Conservation (phyloP, 1,139 yeast genomes). For the Casaregolazyma suthepensis region DNA sequence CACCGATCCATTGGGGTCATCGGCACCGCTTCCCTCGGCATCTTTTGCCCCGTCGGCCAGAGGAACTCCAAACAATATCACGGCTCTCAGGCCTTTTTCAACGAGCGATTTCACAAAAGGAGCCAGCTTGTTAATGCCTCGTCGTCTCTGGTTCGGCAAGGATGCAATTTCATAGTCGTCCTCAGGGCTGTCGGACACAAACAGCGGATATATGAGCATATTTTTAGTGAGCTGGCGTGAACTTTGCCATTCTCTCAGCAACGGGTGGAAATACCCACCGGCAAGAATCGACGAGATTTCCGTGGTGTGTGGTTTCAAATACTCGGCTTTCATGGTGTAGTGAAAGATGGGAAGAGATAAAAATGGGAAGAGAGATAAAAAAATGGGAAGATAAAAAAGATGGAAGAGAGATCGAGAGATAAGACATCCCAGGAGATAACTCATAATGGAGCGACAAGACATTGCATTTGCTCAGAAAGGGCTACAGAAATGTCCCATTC, state of each 20-base stretch:
- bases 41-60: constrained; percentile 71
- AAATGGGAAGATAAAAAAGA: not conserved
- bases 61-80: constrained; percentile 89
- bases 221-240: constrained; percentile 74
- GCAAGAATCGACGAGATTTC: constrained; percentile 73
- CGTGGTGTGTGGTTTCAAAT: constrained; percentile 39
- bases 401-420: not conserved
- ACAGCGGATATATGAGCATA: constrained; percentile 91
- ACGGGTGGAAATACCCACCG: constrained; percentile 91
- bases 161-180: constrained; percentile 71
- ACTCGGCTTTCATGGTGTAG: constrained; percentile 12
- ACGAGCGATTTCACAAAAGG: constrained; percentile 68
- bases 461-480: no score
- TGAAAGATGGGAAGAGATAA: not conserved
- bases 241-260: constrained; percentile 85
- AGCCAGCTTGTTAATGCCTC: constrained; percentile 73
- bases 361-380: not conserved
- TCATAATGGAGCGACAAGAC: no score
- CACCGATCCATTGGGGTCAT: constrained; percentile 95
- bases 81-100: constrained; percentile 76
- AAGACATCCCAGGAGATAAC: no score
- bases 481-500: no score
- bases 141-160: constrained; percentile 81
- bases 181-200: constrained; percentile 74
- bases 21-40: constrained; percentile 80